Conservation (phyloP, 768 basidiomycete genomes). For the Trametes punicea region DNA sequence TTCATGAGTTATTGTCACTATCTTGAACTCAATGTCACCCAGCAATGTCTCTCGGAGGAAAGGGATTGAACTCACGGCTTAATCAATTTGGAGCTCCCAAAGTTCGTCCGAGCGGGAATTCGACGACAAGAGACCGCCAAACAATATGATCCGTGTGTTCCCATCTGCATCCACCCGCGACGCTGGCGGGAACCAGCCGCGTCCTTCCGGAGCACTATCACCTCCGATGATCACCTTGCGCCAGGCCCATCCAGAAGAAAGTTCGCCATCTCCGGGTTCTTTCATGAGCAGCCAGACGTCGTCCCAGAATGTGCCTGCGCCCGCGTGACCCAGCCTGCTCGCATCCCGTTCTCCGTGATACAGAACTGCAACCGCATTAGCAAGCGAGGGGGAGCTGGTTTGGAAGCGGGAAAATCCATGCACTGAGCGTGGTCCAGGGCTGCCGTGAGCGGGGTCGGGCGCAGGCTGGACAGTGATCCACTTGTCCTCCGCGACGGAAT, state of each 20-base stretch:
- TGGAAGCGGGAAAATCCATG: slow-evolving; percentile 33
- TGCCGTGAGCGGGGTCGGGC: slow-evolving; percentile 28
- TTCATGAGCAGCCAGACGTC: slow-evolving; percentile 36
- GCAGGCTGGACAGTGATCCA: slow-evolving; percentile 24
- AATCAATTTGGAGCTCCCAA: slow-evolving; percentile 37
- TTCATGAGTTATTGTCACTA: neutral
- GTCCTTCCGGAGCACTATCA: slow-evolving; percentile 29
- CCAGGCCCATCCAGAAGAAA: slow-evolving; percentile 26
- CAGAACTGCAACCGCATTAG: slow-evolving; percentile 30
- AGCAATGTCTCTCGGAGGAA: neutral
- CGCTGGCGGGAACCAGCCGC: slow-evolving; percentile 44
- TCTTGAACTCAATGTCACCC: neutral
- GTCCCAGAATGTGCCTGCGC: slow-evolving; percentile 39
- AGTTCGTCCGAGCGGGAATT: slow-evolving; percentile 42
- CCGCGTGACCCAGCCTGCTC: slow-evolving; percentile 36
- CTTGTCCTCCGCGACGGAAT: slow-evolving; percentile 29
- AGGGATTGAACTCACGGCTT: neutral
- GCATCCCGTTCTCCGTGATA: slow-evolving; percentile 38
- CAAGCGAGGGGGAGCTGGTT: slow-evolving; percentile 5
- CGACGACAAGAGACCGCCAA: slow-evolving; percentile 39
- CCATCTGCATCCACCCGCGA: slow-evolving; percentile 24
- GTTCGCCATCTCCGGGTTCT: slow-evolving; percentile 5
- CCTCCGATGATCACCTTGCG: slow-evolving; percentile 23
- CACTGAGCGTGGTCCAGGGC: slow-evolving; percentile 35
- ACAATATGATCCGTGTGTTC: slow-evolving; percentile 18